These are phyloP conservation scores for Podaxis sp. DNA, from an alignment of 768 basidiomycete genomes.

Conservation along the genomic window DNA sequence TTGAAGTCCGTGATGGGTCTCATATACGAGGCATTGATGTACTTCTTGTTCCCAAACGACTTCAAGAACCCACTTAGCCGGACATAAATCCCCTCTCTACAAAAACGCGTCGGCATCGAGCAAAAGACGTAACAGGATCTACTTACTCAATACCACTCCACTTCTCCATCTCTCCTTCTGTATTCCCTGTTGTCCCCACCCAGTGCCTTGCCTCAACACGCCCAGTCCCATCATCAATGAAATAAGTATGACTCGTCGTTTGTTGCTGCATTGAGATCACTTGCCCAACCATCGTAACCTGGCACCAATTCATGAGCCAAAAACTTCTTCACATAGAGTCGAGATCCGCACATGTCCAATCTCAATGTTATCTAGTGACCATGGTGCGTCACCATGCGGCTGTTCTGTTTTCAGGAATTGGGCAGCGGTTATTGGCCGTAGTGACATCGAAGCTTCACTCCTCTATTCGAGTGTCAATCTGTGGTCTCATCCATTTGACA, in stretches of 20 bases:
- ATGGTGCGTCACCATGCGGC: constrained; percentile 86
- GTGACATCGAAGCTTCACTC: constrained; percentile 36
- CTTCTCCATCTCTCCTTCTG: constrained; percentile 51
- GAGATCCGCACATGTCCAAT: constrained; percentile 63
- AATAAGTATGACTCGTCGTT: constrained; percentile 78
- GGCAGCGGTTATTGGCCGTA: constrained; percentile 72
- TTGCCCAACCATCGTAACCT: constrained; percentile 36
- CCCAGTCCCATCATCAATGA: constrained; percentile 86
- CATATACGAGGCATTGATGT: constrained; percentile 78
- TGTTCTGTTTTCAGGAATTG: constrained; percentile 79
- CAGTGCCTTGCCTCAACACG: constrained; percentile 77
- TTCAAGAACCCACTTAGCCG: constrained; percentile 83
- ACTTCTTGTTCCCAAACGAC: constrained; percentile 75
- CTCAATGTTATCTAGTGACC: constrained; percentile 77
- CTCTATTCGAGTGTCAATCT: constrained; percentile 22
- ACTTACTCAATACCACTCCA: constrained; percentile 46
- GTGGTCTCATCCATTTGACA: neutral
- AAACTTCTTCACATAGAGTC: constrained; percentile 1
- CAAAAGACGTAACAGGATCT: neutral
- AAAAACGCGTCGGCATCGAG: neutral
- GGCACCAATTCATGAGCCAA: neutral
- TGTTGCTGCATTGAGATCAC: constrained; percentile 66
- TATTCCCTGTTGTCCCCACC: constrained; percentile 55
- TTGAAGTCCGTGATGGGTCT: constrained; percentile 65
- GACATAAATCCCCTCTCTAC: constrained; percentile 74